Evolutionary conservation across 768 basidiomycete species (phyloP).

Genomic region (Trametes meyenii): DNA sequence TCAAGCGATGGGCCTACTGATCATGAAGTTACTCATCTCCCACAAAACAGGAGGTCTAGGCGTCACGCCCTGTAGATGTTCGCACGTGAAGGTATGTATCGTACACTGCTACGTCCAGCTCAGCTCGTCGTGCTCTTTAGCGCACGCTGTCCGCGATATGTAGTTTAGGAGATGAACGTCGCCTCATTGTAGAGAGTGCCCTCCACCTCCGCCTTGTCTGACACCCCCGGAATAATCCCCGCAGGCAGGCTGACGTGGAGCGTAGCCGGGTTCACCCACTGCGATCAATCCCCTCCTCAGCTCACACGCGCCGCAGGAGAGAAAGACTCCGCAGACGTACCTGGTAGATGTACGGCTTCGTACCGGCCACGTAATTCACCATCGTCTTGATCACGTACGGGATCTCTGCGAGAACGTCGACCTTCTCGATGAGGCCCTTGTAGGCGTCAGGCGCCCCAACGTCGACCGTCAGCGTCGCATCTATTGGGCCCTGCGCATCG

Average conservation of each 20-base stretch:
- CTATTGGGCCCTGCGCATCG: constrained; percentile 53
- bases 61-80: not conserved
- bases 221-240: constrained; percentile 43
- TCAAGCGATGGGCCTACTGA: too few relatives aligned
- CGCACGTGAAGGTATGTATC: not conserved
- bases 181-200: constrained; percentile 88
- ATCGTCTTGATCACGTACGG: constrained; percentile 91
- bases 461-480: constrained; percentile 58
- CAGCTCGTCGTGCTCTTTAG: not conserved
- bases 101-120: constrained; percentile 1
- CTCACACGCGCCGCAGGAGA: not conserved
- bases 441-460: constrained; percentile 60
- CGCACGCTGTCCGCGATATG: not conserved
- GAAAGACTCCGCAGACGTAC: constrained; percentile 44
- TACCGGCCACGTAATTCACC: constrained; percentile 90
- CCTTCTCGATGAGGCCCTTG: constrained; percentile 85
- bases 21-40: too few relatives aligned
- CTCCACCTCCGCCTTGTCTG: constrained; percentile 50
- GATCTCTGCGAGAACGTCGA: constrained; percentile 94
- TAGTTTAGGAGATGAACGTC: constrained; percentile 72
- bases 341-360: constrained; percentile 95
- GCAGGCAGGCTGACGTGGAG: constrained; percentile 50
- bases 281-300: constrained; percentile 3
- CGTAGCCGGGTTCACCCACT: constrained; percentile 64
- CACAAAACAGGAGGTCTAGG: too few relatives aligned